phyloP scores from a whole-genome alignment of 352 stramenopile genomes.

The Phytophthora chlamydospora region DNA sequence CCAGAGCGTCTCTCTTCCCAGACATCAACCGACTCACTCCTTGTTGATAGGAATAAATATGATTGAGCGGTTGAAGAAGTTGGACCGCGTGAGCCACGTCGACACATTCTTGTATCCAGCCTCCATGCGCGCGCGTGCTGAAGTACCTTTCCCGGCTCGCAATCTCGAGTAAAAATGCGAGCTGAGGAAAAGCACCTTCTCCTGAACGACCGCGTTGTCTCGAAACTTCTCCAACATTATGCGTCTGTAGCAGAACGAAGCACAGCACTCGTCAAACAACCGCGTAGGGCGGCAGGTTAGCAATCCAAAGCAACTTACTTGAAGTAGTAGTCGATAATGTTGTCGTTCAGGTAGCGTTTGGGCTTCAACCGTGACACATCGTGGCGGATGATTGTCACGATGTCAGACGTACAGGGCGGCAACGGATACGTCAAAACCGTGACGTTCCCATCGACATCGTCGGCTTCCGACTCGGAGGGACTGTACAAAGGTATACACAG shows the following conservation, averaged over 20 bases:
- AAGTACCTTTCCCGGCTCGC: conserved; percentile 48
- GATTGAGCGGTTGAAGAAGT: conserved; percentile 75
- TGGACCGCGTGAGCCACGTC: conserved; percentile 67
- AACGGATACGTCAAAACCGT: conserved; percentile 73
- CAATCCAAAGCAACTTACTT: conserved; percentile 56
- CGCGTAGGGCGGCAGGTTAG: too few relatives aligned
- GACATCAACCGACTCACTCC: conserved; percentile 49
- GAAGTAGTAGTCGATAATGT: conserved; percentile 93
- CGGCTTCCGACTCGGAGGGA: conserved; percentile 39
- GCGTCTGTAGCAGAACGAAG: conserved; percentile 37
- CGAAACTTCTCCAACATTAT: conserved; percentile 62
- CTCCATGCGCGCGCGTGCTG: conserved; percentile 41
- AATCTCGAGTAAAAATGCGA: conserved; percentile 83
- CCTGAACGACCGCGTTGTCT: conserved; percentile 48
- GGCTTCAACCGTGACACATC: conserved; percentile 69
- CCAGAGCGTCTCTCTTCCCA: neutral
- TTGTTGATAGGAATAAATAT: conserved; percentile 91
- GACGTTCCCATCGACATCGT: conserved; percentile 34
- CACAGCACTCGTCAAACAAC: neutral
- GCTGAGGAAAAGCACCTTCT: conserved; percentile 79
- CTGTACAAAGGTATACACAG: conserved; percentile 12
- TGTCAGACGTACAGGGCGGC: conserved; percentile 69
- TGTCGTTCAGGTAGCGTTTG: conserved; percentile 91
- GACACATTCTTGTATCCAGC: conserved; percentile 80
- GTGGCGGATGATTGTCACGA: conserved; percentile 74